These are phyloP conservation scores for Phytophthora colocasiae DNA, from an alignment of 352 stramenopile species.

Conservation along the genomic window DNA sequence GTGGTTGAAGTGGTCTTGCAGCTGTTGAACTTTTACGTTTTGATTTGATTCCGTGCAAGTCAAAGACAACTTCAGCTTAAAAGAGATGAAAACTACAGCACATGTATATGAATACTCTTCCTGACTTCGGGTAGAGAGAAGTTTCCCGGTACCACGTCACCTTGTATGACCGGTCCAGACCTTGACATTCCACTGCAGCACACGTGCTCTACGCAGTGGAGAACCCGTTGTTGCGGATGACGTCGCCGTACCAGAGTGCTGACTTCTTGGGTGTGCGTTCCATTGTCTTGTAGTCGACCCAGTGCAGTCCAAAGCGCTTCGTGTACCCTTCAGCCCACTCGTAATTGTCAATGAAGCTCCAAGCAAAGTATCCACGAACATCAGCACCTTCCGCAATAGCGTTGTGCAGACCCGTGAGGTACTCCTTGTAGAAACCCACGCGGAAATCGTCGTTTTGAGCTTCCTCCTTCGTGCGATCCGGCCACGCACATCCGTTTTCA, in stretches of 20 bases:
- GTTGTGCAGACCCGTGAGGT: constrained; percentile 77
- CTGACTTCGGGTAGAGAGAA: neutral
- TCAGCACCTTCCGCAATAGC: constrained; percentile 19
- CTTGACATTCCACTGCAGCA: neutral
- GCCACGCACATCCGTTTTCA: constrained; percentile 91
- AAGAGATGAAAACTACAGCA: neutral
- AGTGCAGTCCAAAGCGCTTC: constrained; percentile 70
- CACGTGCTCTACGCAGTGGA: constrained; percentile 5
- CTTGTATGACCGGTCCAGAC: neutral
- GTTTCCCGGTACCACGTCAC: neutral
- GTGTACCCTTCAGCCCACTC: constrained; percentile 67
- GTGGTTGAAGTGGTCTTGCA: neutral
- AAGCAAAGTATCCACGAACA: no score
- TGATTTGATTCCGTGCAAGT: neutral
- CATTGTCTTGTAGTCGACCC: constrained; percentile 71
- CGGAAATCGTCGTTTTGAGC: constrained; percentile 85
- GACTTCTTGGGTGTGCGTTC: constrained; percentile 77
- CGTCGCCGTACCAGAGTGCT: constrained; percentile 58
- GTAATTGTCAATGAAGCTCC: no score
- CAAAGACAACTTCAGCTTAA: neutral
- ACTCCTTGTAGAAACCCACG: constrained; percentile 82
- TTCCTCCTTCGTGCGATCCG: constrained; percentile 71
- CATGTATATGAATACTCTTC: neutral
- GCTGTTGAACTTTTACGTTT: neutral
- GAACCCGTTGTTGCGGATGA: constrained; percentile 56